These are phyloP conservation scores for Kazachstania psychrophila DNA, from an alignment of 805 yeast species.

Conservation along the genomic window DNA sequence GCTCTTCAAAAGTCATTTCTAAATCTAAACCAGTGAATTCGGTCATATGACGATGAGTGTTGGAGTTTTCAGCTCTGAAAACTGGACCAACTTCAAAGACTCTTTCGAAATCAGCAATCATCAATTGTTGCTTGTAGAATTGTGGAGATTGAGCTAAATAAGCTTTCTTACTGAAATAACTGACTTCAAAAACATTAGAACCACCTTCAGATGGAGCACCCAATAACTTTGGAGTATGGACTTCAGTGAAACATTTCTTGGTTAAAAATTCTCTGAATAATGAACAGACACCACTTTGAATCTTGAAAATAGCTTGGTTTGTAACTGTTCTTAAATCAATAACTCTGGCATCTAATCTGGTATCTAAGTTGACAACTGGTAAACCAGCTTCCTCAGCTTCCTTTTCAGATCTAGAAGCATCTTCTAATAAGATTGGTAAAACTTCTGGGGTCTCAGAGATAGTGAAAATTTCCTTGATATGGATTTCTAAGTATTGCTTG, in stretches of 20 bases:
- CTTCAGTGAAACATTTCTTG: constrained; percentile 66
- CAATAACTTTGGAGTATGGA: constrained; percentile 91
- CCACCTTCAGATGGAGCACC: constrained; percentile 99
- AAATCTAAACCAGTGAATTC: constrained; percentile 95
- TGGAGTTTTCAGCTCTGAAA: constrained; percentile 97
- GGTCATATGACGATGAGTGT: constrained; percentile 98
- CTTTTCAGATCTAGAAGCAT: constrained; percentile 89
- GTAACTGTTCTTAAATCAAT: constrained; percentile 95
- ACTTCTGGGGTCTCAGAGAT: constrained; percentile 85
- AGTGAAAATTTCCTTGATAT: constrained; percentile 60
- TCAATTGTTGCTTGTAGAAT: constrained; percentile 93
- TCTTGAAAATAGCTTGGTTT: constrained; percentile 93
- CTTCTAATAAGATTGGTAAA: constrained; percentile 91
- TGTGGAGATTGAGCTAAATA: constrained; percentile 97
- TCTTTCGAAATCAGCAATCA: constrained; percentile 94
- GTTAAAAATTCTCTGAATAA: constrained; percentile 83
- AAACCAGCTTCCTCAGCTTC: constrained; percentile 87
- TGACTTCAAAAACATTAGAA: constrained; percentile 87
- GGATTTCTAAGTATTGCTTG: constrained; percentile 81
- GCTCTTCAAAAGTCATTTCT: constrained; percentile 98
- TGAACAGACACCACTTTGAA: constrained; percentile 80
- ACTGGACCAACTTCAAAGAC: constrained; percentile 97
- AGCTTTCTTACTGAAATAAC: constrained; percentile 81
- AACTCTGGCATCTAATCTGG: constrained; percentile 89
- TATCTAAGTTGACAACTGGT: constrained; percentile 92